phyloP scores from a whole-genome alignment of 2,329 filamentous ascomycete species.

The Pseudonectria buxi region DNA sequence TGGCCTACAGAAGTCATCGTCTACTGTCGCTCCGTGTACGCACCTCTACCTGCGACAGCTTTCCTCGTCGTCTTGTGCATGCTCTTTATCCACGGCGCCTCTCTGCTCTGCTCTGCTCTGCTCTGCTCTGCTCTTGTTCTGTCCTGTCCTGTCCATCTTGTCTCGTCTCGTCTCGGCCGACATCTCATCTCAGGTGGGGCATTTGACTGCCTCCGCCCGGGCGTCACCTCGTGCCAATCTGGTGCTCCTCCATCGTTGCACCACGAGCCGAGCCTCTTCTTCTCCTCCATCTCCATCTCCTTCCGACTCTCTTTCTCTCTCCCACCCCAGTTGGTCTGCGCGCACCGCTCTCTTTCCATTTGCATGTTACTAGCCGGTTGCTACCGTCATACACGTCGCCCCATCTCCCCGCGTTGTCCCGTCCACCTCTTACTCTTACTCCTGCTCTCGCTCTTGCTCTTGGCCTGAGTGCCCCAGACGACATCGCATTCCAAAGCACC shows the following conservation, averaged over 20 bases:
- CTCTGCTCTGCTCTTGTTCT: constrained; percentile 13
- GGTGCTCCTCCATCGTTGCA: constrained; percentile 25
- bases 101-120: constrained; percentile 18
- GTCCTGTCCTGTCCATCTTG: constrained; percentile 14
- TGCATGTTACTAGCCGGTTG: constrained; percentile 24
- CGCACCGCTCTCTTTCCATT: constrained; percentile 15
- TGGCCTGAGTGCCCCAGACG: constrained; percentile 19
- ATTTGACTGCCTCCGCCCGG: constrained; percentile 23
- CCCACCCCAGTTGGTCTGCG: constrained; percentile 20
- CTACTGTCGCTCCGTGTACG: constrained; percentile 21
- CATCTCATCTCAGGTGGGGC: constrained; percentile 28
- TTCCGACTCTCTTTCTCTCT: constrained; percentile 9
- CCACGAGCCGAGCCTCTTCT: constrained; percentile 25
- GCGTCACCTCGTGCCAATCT: constrained; percentile 27
- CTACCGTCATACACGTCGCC: constrained; percentile 22
- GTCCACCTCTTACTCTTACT: constrained; percentile 13
- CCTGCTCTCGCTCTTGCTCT: constrained; percentile 16
- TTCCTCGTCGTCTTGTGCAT: no score
- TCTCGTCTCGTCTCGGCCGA: constrained; percentile 26
- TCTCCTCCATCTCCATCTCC: constrained; percentile 21
- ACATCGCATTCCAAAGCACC: constrained; percentile 22
- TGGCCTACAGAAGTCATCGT: constrained; percentile 24
- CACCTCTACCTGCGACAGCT: no score
- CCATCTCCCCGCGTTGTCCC: constrained; percentile 17
- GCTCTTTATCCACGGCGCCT: no score